These are phyloP conservation scores for Coemansia umbellata DNA, from an alignment of 192 early-diverging fungal genomes.

Conservation along the genomic window DNA sequence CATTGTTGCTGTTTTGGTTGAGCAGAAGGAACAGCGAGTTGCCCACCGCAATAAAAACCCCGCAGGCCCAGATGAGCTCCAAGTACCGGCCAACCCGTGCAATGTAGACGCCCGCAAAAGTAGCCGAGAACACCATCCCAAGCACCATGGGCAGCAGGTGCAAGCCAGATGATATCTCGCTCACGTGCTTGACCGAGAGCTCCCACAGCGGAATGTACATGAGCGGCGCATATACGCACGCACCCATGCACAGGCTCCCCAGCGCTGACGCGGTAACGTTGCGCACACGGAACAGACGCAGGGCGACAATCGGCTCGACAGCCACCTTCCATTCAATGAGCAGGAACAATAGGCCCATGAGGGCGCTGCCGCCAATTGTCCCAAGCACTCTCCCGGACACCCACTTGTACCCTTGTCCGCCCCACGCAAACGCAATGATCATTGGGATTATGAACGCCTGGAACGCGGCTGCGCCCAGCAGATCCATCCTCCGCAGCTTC, in stretches of 20 bases:
- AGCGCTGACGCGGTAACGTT: slow-evolving; percentile 46
- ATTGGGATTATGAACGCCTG: slow-evolving; percentile 58
- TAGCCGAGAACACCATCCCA: slow-evolving; percentile 60
- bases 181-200: slow-evolving; percentile 48
- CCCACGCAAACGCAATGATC: slow-evolving; percentile 73
- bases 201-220: slow-evolving; percentile 63
- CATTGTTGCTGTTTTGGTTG: slow-evolving; percentile 43
- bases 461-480: slow-evolving; percentile 57
- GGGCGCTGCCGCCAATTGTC: slow-evolving; percentile 44
- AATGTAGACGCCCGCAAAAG: slow-evolving; percentile 60
- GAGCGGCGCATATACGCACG: slow-evolving; percentile 58
- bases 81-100: slow-evolving; percentile 57
- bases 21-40: slow-evolving; percentile 60
- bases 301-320: slow-evolving; percentile 60
- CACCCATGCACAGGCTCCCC: slow-evolving; percentile 32
- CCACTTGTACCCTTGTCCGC: slow-evolving; percentile 75
- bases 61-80: slow-evolving; percentile 62
- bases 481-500: slow-evolving; percentile 66
- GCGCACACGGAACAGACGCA: slow-evolving; percentile 41
- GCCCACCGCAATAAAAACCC: slow-evolving; percentile 61
- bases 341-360: slow-evolving; percentile 46
- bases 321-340: slow-evolving; percentile 60
- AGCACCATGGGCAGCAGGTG: slow-evolving; percentile 72
- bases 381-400: slow-evolving; percentile 58
- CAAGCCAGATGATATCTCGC: slow-evolving; percentile 69